phyloP scores from a whole-genome alignment of 2,329 filamentous ascomycete genomes.

The Xylariales sp. region DNA sequence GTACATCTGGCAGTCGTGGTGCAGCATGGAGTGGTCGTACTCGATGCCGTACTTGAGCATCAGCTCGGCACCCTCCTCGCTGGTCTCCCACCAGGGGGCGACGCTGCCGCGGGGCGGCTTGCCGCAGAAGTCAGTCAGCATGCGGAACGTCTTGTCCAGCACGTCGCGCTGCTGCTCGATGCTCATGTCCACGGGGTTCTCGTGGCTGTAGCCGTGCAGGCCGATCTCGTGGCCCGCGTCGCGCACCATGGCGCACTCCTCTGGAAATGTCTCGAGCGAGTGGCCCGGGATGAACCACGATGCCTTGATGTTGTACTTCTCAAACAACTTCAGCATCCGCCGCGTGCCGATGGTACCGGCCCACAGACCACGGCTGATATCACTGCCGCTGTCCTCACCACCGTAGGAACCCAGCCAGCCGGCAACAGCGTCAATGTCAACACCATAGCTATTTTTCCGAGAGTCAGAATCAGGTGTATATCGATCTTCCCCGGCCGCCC shows the following conservation, averaged over 20 bases:
- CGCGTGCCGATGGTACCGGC: conserved; percentile 64
- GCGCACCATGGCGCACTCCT: conserved; percentile 37
- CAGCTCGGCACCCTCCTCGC: conserved; percentile 61
- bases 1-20: conserved; percentile 62
- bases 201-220: conserved; percentile 70
- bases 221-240: conserved; percentile 46
- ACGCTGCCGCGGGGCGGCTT: conserved; percentile 70
- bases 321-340: conserved; percentile 65
- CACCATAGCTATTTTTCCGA: conserved; percentile 49
- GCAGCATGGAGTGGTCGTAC: conserved; percentile 65
- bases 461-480: no score
- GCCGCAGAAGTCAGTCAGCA: conserved; percentile 67
- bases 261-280: conserved; percentile 43
- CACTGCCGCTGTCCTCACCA: conserved; percentile 66
- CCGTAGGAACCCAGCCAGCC: conserved; percentile 75
- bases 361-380: conserved; percentile 69
- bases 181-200: conserved; percentile 69
- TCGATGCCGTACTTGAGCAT: conserved; percentile 64
- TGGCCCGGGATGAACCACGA: conserved; percentile 49
- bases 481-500: no score
- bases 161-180: conserved; percentile 72
- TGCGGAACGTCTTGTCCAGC: conserved; percentile 67
- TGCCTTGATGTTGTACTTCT: conserved; percentile 65
- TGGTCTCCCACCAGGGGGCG: conserved; percentile 73
- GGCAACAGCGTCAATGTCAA: conserved; percentile 73